Percentiles rank a stretch among this genome's conserved stretches.
These are phyloP conservation scores for Otatea glauca DNA, from an alignment of 176 grass and related monocot species.

Conservation along the genomic window DNA sequence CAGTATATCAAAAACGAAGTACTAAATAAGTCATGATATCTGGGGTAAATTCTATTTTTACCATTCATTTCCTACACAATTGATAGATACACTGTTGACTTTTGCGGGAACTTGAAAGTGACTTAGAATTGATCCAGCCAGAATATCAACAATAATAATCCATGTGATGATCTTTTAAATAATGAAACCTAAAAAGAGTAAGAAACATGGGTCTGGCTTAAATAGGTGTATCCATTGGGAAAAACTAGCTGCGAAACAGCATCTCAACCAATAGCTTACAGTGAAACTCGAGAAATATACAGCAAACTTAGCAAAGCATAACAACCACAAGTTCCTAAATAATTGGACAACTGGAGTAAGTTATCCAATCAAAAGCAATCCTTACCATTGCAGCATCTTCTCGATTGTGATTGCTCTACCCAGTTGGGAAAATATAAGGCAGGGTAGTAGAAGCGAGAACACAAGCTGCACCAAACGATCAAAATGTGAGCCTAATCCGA, in stretches of 20 bases:
- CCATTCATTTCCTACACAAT: not conserved
- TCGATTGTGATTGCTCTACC: slow-evolving; percentile 84
- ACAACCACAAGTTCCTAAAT: not conserved
- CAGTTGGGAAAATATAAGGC: slow-evolving; percentile 96
- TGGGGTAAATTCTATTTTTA: not conserved
- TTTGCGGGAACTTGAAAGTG: not conserved
- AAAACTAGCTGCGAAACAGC: not conserved
- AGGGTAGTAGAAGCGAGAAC: slow-evolving; percentile 96
- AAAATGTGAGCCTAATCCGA: slow-evolving; percentile 35
- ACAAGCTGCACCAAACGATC: slow-evolving; percentile 72
- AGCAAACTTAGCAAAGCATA: not conserved
- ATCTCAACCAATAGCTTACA: not conserved
- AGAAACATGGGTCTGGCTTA: not conserved
- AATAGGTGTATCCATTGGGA: not conserved
- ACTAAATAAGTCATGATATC: not conserved
- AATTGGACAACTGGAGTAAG: not conserved
- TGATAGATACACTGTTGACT: not conserved
- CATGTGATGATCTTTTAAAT: not conserved
- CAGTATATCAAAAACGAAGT: slow-evolving; percentile 26
- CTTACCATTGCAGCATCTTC: slow-evolving; percentile 88
- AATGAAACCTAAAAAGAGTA: not conserved
- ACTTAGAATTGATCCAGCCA: slow-evolving; percentile 17
- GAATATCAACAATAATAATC: slow-evolving; percentile 10
- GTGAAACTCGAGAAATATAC: not conserved
- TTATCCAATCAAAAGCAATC: slow-evolving; percentile 17